Percentiles rank a stretch among this genome's conserved stretches.
These are phyloP conservation scores for Barnettozyma sp. DNA, from an alignment of 805 yeast species.

Conservation along the genomic window DNA sequence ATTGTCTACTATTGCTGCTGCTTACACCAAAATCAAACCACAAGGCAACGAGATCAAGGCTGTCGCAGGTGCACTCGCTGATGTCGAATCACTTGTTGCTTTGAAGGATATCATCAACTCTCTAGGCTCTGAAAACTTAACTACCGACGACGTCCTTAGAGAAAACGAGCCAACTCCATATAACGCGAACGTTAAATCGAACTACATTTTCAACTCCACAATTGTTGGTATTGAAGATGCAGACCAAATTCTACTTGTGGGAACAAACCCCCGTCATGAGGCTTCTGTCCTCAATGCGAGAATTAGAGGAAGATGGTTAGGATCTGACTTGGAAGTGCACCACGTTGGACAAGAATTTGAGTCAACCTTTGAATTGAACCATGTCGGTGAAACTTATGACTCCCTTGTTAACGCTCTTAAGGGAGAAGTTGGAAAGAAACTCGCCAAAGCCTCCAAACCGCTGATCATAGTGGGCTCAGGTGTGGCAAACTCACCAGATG, in stretches of 20 bases:
- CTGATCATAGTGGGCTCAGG: slow-evolving; percentile 78
- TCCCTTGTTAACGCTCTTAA: slow-evolving; percentile 52
- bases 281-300: slow-evolving; percentile 84
- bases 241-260: slow-evolving; percentile 72
- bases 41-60: slow-evolving; percentile 70
- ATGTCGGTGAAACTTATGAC: slow-evolving; percentile 54
- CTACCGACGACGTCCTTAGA: slow-evolving; percentile 52
- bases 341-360: slow-evolving; percentile 73
- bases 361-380: slow-evolving; percentile 60
- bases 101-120: slow-evolving; percentile 72
- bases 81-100: slow-evolving; percentile 77
- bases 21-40: slow-evolving; percentile 49
- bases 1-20: slow-evolving; percentile 58
- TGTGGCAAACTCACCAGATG: slow-evolving; percentile 60
- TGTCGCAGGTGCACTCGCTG: slow-evolving; percentile 73
- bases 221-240: slow-evolving; percentile 77
- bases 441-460: slow-evolving; percentile 63
- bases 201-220: slow-evolving; percentile 73
- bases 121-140: slow-evolving; percentile 74
- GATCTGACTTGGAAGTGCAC: slow-evolving; percentile 58
- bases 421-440: slow-evolving; percentile 64
- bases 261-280: slow-evolving; percentile 85
- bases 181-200: slow-evolving; percentile 71
- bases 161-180: slow-evolving; percentile 46
- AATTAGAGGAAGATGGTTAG: slow-evolving; percentile 75